Conservation (phyloP, 148 eudicot species). For the Vaccinium vitisidaea region DNA sequence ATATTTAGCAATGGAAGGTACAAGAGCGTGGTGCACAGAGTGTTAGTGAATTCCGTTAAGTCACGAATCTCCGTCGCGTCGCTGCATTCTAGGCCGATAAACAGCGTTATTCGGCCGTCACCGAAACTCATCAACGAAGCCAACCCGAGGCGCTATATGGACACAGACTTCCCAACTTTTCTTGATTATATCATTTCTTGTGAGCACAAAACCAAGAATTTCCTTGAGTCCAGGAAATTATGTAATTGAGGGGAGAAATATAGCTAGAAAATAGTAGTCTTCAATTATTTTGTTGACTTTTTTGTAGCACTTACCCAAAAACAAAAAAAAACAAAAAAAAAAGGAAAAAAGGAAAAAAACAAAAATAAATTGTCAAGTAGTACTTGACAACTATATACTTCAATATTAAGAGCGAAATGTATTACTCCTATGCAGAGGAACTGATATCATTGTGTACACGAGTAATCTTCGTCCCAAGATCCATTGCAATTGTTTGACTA, state of each 20-base stretch:
- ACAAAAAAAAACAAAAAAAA: not conserved
- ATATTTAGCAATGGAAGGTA: slow-evolving; percentile 95
- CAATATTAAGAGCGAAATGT: no score
- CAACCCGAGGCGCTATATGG: slow-evolving; percentile 72
- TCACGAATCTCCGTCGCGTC: slow-evolving; percentile 69
- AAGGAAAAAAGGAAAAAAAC: no score
- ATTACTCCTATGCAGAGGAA: no score
- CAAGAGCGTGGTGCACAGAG: slow-evolving; percentile 88
- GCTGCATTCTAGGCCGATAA: slow-evolving; percentile 57
- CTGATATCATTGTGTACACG: no score
- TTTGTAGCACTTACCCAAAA: not conserved
- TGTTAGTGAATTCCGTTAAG: slow-evolving; percentile 52
- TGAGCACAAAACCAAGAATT: slow-evolving; percentile 62
- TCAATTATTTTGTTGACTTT: not conserved
- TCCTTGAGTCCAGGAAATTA: slow-evolving; percentile 58
- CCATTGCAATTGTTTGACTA: no score
- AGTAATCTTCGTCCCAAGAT: no score
- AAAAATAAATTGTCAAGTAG: no score
- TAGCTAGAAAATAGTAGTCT: not conserved
- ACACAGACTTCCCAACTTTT: slow-evolving; percentile 71
- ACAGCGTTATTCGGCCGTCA: slow-evolving; percentile 50
- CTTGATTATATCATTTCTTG: slow-evolving; percentile 52
- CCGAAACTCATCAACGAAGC: slow-evolving; percentile 50
- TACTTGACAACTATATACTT: no score
- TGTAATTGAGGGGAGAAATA: not conserved